Conservation (phyloP, 495 filamentous ascomycete genomes). For the Pyronema omphalodes region DNA sequence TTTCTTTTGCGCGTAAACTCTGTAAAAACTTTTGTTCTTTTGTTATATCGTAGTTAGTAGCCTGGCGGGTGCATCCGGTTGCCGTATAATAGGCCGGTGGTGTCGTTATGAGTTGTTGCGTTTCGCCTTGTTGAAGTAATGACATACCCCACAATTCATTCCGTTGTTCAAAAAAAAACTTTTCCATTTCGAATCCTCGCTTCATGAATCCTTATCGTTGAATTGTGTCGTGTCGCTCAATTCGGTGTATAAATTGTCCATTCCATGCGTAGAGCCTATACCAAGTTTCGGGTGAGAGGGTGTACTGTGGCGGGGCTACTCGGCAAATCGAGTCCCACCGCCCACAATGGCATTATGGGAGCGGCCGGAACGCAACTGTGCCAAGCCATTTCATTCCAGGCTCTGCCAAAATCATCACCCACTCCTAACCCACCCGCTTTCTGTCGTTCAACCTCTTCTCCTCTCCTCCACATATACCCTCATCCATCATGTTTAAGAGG, state of each 20-base stretch:
- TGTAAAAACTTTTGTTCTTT: background rate
- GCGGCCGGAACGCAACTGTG: background rate
- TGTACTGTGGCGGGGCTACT: background rate
- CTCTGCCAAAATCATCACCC: slow-evolving; percentile 2
- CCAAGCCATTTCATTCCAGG: background rate
- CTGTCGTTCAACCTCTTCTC: slow-evolving; percentile 11
- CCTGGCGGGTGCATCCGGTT: background rate
- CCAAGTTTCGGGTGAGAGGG: background rate
- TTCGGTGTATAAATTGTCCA: background rate
- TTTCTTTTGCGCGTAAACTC: background rate
- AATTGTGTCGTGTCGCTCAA: too few relatives aligned
- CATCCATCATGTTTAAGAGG: slow-evolving; percentile 29
- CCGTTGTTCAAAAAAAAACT: background rate
- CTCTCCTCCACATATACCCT: slow-evolving; percentile 22
- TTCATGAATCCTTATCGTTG: too few relatives aligned
- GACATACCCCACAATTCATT: background rate
- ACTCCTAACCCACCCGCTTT: slow-evolving; percentile 1
- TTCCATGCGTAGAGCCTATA: too few relatives aligned
- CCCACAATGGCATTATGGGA: slow-evolving; percentile 1
- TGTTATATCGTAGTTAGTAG: background rate
- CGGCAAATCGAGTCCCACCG: background rate
- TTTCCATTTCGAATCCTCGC: too few relatives aligned
- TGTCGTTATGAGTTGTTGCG: background rate
- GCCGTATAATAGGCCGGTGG: background rate
- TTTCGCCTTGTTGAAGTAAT: background rate